Base-by-base conservation (phyloP, 306 rosid species). In the Styphnolobium japonicum region DNA sequence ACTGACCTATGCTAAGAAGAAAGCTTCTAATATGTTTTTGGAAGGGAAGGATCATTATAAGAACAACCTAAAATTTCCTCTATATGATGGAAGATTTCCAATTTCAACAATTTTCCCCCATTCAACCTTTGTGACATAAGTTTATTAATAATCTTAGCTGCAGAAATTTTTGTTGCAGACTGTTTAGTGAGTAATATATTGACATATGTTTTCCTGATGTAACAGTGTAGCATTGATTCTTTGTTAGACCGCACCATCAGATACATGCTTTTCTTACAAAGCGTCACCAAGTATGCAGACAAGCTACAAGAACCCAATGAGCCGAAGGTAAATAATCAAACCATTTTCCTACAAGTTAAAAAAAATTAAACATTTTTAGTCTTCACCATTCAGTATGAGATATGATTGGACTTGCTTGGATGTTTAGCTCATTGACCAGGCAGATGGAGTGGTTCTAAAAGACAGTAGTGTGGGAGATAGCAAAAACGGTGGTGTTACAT, bases 221-320 rank as follows among this genome's bases (percentile, higher is more conserved):
- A 71, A 87, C 98, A 93, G 99, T 93, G 94, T 87, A 95, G 96
- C 92, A 95, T 95, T 15, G 98, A 93, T 86, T 86, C 88, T 22
- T 82, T 95, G 87, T 86, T 95, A 83, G 94, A 90, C 73, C 91
- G 91, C 15, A 91, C 97, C 27, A 90, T 91, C 91, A 86, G 87
- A 79, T 91, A 95, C 94, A 91, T 95, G 98, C 34, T 60, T 70
- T 95, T 93, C 93, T 84, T 92, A 77, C 90, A 87, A 80, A 76
- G 91, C 1, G 82, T 90, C 29, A 40, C 83, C 4, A 88, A 93
- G 78, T 84, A 95, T 56, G 90, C 90, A 12, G 94, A 91, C 84
- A 93, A 81, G 77, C 89, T 95, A 55, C 82, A 81, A 43, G 96
- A 91, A 67, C 84, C 92, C 5, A 71, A 77, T 37, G 86, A 85